These are phyloP conservation scores for Casuarina glauca DNA, from an alignment of 306 rosid species.

Conservation along the genomic window DNA sequence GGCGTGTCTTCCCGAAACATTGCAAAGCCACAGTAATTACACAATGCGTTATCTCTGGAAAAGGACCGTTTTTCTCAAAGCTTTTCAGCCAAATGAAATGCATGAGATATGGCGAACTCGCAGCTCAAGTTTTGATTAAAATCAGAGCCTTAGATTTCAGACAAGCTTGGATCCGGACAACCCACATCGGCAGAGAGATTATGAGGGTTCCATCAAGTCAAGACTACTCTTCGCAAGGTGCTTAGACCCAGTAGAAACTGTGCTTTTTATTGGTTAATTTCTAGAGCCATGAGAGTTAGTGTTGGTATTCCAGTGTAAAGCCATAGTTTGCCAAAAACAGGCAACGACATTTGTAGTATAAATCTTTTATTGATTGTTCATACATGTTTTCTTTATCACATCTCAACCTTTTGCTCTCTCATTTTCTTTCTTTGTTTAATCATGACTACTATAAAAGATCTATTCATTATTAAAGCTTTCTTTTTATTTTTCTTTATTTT, in stretches of 20 bases:
- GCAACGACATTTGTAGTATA: constrained; percentile 17
- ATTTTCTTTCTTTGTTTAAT: not conserved
- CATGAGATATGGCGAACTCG: constrained; percentile 24
- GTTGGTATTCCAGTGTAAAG: constrained; percentile 44
- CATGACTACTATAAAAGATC: too few relatives aligned
- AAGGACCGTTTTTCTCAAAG: constrained; percentile 18
- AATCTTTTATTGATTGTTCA: not conserved
- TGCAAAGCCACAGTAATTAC: constrained; percentile 61
- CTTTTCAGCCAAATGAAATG: constrained; percentile 23
- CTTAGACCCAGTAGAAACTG: constrained; percentile 34
- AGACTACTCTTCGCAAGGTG: constrained; percentile 37
- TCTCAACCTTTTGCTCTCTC: constrained; percentile 3
- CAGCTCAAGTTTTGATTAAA: constrained; percentile 26
- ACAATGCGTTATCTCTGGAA: constrained; percentile 11
- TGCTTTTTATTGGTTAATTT: constrained; percentile 35
- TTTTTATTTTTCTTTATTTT: too few relatives aligned
- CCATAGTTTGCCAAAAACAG: constrained; percentile 47
- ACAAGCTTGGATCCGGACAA: constrained; percentile 17
- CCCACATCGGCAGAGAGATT: constrained; percentile 29
- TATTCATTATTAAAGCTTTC: too few relatives aligned
- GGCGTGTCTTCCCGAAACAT: constrained; percentile 81
- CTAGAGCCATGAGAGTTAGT: constrained; percentile 23
- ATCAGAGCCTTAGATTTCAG: constrained; percentile 29
- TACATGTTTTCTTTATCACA: constrained; percentile 8
- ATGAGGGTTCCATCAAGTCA: constrained; percentile 26